Conservation (phyloP, 805 yeast genomes). For the Alloascoidea hylecoeti region DNA sequence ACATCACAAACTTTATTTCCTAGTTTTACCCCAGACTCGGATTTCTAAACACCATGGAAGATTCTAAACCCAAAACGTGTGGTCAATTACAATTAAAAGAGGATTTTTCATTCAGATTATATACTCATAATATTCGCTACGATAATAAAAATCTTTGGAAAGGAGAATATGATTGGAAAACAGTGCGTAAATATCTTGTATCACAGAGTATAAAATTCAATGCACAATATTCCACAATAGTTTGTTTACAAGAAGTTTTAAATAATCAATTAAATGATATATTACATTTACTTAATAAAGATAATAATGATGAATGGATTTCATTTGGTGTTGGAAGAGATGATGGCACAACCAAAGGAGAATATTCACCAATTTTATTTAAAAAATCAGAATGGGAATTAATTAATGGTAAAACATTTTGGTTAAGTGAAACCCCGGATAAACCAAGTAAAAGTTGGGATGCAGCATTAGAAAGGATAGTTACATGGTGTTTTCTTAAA, state of each 20-base stretch:
- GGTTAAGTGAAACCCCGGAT: slow-evolving; percentile 42
- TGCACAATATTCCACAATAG: slow-evolving; percentile 26
- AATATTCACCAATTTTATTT: slow-evolving; percentile 33
- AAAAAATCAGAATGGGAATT: slow-evolving; percentile 22
- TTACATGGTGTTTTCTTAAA: slow-evolving; percentile 19
- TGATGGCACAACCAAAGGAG: slow-evolving; percentile 36
- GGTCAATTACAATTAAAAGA: too few relatives aligned
- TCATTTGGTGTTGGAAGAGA: slow-evolving; percentile 37
- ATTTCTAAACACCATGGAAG: too few relatives aligned
- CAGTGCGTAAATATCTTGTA: slow-evolving; percentile 22
- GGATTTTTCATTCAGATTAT: too few relatives aligned
- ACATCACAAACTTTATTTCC: too few relatives aligned
- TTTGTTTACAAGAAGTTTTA: slow-evolving; percentile 33
- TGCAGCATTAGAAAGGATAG: slow-evolving; percentile 27
- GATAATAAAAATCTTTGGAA: slow-evolving; percentile 26
- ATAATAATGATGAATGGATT: too few relatives aligned
- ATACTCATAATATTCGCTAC: slow-evolving; percentile 13
- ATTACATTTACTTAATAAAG: slow-evolving; percentile 16
- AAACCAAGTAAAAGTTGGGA: slow-evolving; percentile 41
- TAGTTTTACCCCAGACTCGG: too few relatives aligned
- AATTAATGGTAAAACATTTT: slow-evolving; percentile 26
- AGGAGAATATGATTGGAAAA: slow-evolving; percentile 26
- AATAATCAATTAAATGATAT: slow-evolving; percentile 33
- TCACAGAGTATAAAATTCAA: slow-evolving; percentile 24
- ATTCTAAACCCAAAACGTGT: too few relatives aligned